Percentiles rank a stretch among this genome's conserved stretches.
Evolutionary conservation across 2,329 filamentous ascomycete species (phyloP).

Genomic region (Cladosporium oxysporum): DNA sequence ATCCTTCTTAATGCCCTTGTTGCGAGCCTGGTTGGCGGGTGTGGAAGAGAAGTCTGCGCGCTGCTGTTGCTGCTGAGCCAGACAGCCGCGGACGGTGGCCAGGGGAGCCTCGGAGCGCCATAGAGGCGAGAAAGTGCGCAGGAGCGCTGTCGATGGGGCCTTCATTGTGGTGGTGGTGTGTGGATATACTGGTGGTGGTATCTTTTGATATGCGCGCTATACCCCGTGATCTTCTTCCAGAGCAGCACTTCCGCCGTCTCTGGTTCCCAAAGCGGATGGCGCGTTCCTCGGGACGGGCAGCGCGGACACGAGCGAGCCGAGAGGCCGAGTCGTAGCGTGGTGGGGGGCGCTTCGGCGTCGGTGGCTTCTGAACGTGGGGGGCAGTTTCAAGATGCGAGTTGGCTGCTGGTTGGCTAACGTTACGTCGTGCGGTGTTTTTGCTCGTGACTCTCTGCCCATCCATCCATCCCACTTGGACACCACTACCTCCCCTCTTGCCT

Average conservation of each 20-base stretch:
- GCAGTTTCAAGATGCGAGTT: not conserved
- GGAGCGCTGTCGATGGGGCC: conserved; percentile 31
- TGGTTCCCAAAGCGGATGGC: not conserved
- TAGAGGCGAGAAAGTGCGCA: conserved; percentile 32
- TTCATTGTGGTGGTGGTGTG: conserved; percentile 26
- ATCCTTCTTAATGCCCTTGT: conserved; percentile 39
- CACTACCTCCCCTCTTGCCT: not conserved
- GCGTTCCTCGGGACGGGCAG: conserved; percentile 1
- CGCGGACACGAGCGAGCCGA: conserved; percentile 3
- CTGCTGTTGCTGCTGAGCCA: conserved; percentile 27
- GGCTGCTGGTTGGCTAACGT: not conserved
- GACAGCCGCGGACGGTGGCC: conserved; percentile 30
- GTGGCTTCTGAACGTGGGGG: not conserved
- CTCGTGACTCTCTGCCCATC: not conserved
- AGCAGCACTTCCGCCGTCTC: not conserved
- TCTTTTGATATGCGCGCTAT: not conserved
- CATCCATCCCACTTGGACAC: not conserved
- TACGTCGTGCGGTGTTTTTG: conserved; percentile 7
- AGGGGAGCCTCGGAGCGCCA: conserved; percentile 23
- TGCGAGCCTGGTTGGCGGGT: conserved; percentile 42
- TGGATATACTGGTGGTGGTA: not conserved
- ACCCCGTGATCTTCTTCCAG: conserved; percentile 2
- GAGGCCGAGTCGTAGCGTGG: not conserved
- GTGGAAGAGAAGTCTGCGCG: conserved; percentile 39
- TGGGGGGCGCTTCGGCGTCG: not conserved